These are phyloP conservation scores for Populus simonii DNA, from an alignment of 345 rosid genomes.

Conservation along the genomic window DNA sequence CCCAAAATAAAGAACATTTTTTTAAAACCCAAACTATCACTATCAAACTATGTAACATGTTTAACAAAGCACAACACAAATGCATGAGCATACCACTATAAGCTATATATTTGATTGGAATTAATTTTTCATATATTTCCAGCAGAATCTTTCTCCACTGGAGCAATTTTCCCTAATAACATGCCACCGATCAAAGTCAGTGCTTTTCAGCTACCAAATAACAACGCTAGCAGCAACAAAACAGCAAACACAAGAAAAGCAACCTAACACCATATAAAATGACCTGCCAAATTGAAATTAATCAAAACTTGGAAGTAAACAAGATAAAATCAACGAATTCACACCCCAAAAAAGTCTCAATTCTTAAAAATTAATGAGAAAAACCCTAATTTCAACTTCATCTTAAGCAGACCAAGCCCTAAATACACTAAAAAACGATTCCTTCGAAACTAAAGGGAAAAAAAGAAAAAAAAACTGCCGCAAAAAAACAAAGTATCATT, in stretches of 20 bases:
- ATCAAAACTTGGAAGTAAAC: not conserved
- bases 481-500: not conserved
- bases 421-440: not conserved
- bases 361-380: not conserved
- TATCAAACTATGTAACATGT: not conserved
- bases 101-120: not conserved
- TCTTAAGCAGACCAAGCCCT: not conserved
- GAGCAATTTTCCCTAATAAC: not conserved
- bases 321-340: not conserved
- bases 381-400: not conserved
- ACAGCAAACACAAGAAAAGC: not conserved
- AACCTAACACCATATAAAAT: not conserved
- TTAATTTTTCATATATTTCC: not conserved
- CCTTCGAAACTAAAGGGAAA: not conserved
- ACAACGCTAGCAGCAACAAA: not conserved
- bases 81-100: not conserved
- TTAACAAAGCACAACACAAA: not conserved
- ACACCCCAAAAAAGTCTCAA: not conserved
- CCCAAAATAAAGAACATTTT: not conserved
- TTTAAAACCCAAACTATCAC: not conserved
- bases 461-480: not conserved
- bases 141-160: not conserved
- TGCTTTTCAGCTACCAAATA: not conserved
- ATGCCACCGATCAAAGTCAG: not conserved
- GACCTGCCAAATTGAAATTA: not conserved